These are phyloP conservation scores for Geotrichum candidum DNA, from an alignment of 1,139 yeast species.

Conservation along the genomic window DNA sequence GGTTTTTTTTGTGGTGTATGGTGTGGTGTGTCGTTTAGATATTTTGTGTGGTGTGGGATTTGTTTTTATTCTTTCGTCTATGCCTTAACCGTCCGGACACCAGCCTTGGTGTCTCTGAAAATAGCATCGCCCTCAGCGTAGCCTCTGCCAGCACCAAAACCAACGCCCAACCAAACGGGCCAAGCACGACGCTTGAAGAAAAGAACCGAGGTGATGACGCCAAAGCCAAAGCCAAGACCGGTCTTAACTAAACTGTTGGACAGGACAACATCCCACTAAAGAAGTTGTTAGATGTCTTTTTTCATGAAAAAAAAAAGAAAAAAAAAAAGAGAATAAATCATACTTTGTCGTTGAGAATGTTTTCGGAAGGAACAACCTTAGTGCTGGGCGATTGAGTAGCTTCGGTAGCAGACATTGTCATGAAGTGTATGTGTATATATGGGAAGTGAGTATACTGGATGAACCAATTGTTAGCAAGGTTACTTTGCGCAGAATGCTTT, in stretches of 20 bases:
- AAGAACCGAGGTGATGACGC: constrained; percentile 88
- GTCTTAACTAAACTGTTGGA: constrained; percentile 92
- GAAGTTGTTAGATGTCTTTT: not conserved
- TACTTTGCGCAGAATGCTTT: no score
- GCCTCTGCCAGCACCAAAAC: constrained; percentile 95
- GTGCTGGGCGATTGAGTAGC: constrained; percentile 12
- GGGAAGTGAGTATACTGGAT: not conserved
- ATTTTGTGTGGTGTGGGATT: no score
- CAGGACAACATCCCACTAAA: constrained; percentile 88
- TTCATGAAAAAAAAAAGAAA: no score
- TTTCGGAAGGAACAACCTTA: constrained; percentile 52
- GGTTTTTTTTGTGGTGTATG: not conserved
- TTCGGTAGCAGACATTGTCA: constrained; percentile 22
- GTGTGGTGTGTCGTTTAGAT: not conserved
- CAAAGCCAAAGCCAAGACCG: constrained; percentile 96
- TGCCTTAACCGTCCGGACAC: constrained; percentile 36
- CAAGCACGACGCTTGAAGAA: constrained; percentile 89
- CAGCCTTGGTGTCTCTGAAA: constrained; percentile 51
- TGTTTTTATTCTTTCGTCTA: constrained; percentile 15
- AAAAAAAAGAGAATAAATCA: not conserved
- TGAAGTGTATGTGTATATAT: constrained; percentile 21
- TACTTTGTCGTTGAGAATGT: constrained; percentile 69
- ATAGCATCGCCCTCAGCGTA: constrained; percentile 97
- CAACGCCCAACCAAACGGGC: constrained; percentile 96
- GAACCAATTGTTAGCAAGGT: not conserved